These are phyloP conservation scores for Blastomyces emzantsi DNA, from an alignment of 2,329 filamentous ascomycete genomes.

Conservation along the genomic window DNA sequence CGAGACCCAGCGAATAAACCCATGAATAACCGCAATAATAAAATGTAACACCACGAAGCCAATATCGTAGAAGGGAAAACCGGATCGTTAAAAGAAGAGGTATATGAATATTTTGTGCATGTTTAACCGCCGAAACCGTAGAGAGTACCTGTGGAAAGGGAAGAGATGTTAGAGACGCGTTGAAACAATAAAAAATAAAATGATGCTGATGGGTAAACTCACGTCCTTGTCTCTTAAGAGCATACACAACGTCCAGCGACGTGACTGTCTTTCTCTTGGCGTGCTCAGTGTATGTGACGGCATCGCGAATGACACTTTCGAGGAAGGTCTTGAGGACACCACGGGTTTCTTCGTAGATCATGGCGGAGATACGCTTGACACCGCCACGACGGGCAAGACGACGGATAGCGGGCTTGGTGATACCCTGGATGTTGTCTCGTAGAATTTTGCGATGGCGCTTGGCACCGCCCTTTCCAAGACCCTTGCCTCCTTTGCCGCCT, in stretches of 20 bases:
- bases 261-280: conserved; percentile 57
- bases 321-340: conserved; percentile 79
- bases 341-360: conserved; percentile 79
- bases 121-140: conserved; percentile 84
- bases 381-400: conserved; percentile 98
- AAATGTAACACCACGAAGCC: conserved; percentile 4
- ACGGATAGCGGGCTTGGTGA: conserved; percentile 96
- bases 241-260: conserved; percentile 55
- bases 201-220: conserved; percentile 21
- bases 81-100: conserved; percentile 4
- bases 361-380: conserved; percentile 99
- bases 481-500: conserved; percentile 96
- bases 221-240: conserved; percentile 55
- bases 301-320: conserved; percentile 69
- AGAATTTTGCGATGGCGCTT: conserved; percentile 99
- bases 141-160: conserved; percentile 49
- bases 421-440: conserved; percentile 99
- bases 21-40: conserved; percentile 6
- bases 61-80: conserved; percentile 4
- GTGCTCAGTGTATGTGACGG: conserved; percentile 75
- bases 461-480: conserved; percentile 94
- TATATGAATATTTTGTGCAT: conserved; percentile 14
- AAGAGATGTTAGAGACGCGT: conserved; percentile 11
- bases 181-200: conserved; percentile 2
- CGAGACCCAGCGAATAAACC: conserved; percentile 6